Base-by-base conservation (phyloP, 768 basidiomycete species). In the Strobilomyces confusus region DNA sequence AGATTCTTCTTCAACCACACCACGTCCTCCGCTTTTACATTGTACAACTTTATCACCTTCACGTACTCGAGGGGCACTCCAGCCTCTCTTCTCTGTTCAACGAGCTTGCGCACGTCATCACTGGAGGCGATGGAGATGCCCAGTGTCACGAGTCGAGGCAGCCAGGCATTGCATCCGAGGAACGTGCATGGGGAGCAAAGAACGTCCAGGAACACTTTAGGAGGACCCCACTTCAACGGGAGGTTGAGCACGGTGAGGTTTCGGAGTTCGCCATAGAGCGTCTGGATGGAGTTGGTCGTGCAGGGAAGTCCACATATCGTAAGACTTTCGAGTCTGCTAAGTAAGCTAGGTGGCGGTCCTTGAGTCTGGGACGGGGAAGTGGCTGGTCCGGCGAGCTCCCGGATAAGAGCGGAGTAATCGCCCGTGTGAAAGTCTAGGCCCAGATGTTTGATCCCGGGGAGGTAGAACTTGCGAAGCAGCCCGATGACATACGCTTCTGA, bases 101-200 rank as follows among this genome's bases (percentile, higher is more conserved):
- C 37, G 2, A 30, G n/a, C 13, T 37, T 13, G 17, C 47, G 13
- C 6, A 45, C 20, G 14, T 2, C 20, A 13, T 14, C 2, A 12
- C 9, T 4, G 5, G 8, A 20, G 1, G 82, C 63, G 4, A 74
- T 78, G 9, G 74, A 68, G 8, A 80, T 76, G 29, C 69, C 73
- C 42, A 89, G 61, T n/a, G 69, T 72, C 56, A 73, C 65, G 12
- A 89, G 73, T 42, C 73, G 72, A 23, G 85, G 85, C 38, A 83
- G 77, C 60, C 70, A 77, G 17, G 48, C 20, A 13, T 50, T 44
- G 7, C 42, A 25, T 33, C 54, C 52, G 2, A 36, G 7, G 11
- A 42, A 19, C 14, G 37, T 42, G 33, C 45, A 41, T 2, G 51
- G 42, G 3, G 22, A 9, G 33, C 20, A 25, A 15, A 72, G 52